A percentile compares a stretch with the other conserved stretches of the same genome.
phyloP scores from a whole-genome alignment of 2,329 filamentous ascomycete genomes.

The Xylaria sp. region DNA sequence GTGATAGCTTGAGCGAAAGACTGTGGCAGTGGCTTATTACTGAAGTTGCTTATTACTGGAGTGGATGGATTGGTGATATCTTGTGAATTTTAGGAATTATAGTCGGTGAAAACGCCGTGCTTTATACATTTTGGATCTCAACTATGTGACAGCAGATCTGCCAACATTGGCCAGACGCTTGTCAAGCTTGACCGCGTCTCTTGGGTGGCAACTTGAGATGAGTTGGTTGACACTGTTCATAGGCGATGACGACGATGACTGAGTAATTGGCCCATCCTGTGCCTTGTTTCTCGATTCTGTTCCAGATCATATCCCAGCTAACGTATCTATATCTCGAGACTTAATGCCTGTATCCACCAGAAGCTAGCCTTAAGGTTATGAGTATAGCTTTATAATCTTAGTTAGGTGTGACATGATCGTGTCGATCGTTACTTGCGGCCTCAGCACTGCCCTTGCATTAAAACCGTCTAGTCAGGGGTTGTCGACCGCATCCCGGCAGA shows the following conservation, averaged over 20 bases:
- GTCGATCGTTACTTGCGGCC: conserved; percentile 23
- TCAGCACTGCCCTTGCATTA: conserved; percentile 18
- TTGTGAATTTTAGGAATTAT: background rate
- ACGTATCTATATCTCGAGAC: background rate
- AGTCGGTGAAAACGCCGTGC: background rate
- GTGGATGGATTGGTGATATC: conserved; percentile 8
- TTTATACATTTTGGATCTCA: conserved; percentile 24
- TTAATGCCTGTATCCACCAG: background rate
- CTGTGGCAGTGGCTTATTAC: background rate
- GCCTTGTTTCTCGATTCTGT: conserved; percentile 16
- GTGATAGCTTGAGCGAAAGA: background rate
- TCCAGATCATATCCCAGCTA: conserved; percentile 4
- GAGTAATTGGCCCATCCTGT: background rate
- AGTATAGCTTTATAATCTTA: conserved; percentile 16
- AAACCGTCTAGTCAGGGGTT: conserved; percentile 5
- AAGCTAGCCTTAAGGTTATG: background rate
- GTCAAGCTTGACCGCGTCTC: background rate
- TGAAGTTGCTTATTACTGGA: background rate
- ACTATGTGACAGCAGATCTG: background rate
- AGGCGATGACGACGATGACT: conserved; percentile 25
- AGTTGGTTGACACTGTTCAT: background rate
- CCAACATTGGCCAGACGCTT: background rate
- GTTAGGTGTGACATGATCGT: background rate
- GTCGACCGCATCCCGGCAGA: background rate
- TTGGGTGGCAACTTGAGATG: background rate